Evolutionary conservation across 2,329 filamentous ascomycete species (phyloP).

Genomic region (Bipolaris victoriae): DNA sequence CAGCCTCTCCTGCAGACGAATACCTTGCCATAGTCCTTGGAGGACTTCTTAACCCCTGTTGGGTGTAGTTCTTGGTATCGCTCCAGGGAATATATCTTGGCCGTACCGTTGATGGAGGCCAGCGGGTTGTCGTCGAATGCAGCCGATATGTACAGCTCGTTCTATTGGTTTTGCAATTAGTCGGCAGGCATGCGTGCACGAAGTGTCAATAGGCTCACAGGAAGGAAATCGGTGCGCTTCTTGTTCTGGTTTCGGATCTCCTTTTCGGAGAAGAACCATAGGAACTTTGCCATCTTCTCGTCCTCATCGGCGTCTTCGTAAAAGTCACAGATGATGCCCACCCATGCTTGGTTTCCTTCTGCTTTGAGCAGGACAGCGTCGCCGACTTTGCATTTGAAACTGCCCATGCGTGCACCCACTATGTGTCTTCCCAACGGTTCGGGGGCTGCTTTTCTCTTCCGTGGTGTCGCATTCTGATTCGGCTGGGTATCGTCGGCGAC

Average conservation of each 20-base stretch:
- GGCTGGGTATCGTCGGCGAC: conserved; percentile 24
- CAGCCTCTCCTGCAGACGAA: conserved; percentile 91
- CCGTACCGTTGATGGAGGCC: conserved; percentile 88
- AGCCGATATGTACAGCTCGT: conserved; percentile 90
- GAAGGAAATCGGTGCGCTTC: conserved; percentile 79
- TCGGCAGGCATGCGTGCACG: neutral
- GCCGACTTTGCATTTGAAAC: conserved; percentile 79
- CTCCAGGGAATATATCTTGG: conserved; percentile 75
- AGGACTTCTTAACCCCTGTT: conserved; percentile 73
- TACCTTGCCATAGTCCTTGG: conserved; percentile 79
- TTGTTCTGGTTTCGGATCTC: conserved; percentile 85
- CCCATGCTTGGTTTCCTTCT: conserved; percentile 89
- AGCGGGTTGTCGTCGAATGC: conserved; percentile 88
- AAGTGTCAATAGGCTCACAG: conserved; percentile 53
- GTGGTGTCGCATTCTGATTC: conserved; percentile 36
- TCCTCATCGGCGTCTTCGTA: conserved; percentile 64
- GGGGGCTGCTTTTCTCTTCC: conserved; percentile 41
- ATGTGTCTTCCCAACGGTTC: conserved; percentile 58
- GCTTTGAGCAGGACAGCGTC: conserved; percentile 88
- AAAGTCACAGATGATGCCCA: conserved; percentile 86
- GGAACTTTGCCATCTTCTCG: conserved; percentile 80
- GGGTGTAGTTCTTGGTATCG: conserved; percentile 74
- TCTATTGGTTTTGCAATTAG: conserved; percentile 56
- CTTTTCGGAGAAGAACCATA: conserved; percentile 94
- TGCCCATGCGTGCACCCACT: conserved; percentile 80